Evolutionary conservation across 305 asterid genomes (phyloP).

Genomic region (Euphrasia arctica): DNA sequence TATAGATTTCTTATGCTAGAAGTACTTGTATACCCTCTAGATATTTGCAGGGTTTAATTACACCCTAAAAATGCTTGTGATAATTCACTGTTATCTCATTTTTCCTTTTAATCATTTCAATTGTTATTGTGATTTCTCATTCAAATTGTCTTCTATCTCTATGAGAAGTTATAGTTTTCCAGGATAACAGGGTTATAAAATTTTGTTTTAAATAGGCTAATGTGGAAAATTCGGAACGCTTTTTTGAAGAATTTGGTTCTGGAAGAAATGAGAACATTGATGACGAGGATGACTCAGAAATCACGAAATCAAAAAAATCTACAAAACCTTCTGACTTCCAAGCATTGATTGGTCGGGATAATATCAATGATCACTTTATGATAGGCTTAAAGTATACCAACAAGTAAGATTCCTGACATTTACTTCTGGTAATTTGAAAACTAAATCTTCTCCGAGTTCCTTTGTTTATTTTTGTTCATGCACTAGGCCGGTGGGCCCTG

Average conservation of each 20-base stretch:
- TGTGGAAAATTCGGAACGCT: slow-evolving; percentile 75
- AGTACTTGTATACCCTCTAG: neutral
- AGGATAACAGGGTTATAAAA: neutral
- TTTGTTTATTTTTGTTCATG: slow-evolving; percentile 5
- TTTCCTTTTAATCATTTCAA: neutral
- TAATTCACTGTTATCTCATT: neutral
- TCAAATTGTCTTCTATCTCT: slow-evolving; percentile 1
- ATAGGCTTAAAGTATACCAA: slow-evolving; percentile 73
- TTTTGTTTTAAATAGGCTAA: slow-evolving; percentile 39
- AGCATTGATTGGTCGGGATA: slow-evolving; percentile 70
- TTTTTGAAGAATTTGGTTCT: slow-evolving; percentile 68
- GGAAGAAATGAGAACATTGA: slow-evolving; percentile 49
- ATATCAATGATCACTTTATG: slow-evolving; percentile 86
- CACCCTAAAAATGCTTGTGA: neutral
- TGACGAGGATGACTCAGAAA: slow-evolving; percentile 47
- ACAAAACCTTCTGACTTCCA: slow-evolving; percentile 75
- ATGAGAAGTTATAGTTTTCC: neutral
- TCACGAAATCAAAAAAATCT: slow-evolving; percentile 42
- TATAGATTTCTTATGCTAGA: neutral
- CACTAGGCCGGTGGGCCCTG: neutral
- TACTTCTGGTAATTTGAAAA: slow-evolving; percentile 18
- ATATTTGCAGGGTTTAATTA: neutral
- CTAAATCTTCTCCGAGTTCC: slow-evolving; percentile 19
- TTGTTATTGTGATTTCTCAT: neutral
- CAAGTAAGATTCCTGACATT: slow-evolving; percentile 45